Percentiles rank a stretch among this genome's conserved stretches.
Conservation (phyloP, 352 stramenopile genomes). For the Pythium dissimile region DNA sequence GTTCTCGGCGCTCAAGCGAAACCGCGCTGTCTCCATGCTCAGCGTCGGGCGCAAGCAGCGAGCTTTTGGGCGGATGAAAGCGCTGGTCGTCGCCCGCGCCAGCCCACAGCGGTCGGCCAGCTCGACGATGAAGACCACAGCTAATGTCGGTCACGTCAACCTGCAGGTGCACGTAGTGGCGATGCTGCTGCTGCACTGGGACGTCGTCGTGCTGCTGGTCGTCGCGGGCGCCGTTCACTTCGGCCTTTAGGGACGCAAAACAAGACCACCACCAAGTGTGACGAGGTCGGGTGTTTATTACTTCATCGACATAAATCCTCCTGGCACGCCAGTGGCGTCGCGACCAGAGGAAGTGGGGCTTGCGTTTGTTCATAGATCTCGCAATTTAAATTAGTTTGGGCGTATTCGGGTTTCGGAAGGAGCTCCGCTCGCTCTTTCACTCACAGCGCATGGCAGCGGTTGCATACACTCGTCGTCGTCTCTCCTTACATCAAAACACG, state of each 20-base stretch:
- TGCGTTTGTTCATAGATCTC: neutral
- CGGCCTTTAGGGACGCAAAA: neutral
- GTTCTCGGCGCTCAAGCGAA: slow-evolving; percentile 43
- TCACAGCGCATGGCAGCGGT: too few species aligned
- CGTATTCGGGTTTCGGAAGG: neutral
- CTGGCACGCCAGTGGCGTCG: neutral
- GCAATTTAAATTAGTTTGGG: slow-evolving; percentile 23
- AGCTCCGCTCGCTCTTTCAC: neutral
- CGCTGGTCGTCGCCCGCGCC: neutral
- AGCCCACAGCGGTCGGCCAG: neutral
- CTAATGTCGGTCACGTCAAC: neutral
- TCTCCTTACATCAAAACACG: neutral
- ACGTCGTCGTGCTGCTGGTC: slow-evolving; percentile 22
- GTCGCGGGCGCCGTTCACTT: slow-evolving; percentile 10
- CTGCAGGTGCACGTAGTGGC: neutral
- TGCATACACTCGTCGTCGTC: neutral
- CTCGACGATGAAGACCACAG: neutral
- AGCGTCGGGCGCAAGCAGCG: slow-evolving; percentile 36
- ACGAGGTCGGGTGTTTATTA: slow-evolving; percentile 1
- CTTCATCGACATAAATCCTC: slow-evolving; percentile 4
- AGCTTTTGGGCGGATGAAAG: slow-evolving; percentile 43
- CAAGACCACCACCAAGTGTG: neutral
- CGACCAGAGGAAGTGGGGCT: neutral
- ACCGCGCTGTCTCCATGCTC: slow-evolving; percentile 25
- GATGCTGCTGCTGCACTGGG: slow-evolving; percentile 18